Evolutionary conservation across 306 rosid genomes (phyloP), one percentile per base, ranked within the genome.

Genomic region (Sicyos edulis): DNA sequence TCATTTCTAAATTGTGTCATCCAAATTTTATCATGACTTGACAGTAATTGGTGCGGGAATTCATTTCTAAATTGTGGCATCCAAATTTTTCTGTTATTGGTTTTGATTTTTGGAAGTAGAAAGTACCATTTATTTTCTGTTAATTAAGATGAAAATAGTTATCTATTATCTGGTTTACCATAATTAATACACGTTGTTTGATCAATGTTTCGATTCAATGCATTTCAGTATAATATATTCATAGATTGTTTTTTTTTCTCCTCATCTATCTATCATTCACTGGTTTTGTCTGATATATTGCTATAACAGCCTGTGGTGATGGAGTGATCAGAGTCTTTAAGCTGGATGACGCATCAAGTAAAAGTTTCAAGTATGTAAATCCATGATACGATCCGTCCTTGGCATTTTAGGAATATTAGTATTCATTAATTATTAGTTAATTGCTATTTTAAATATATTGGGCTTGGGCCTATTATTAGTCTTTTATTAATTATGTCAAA

Each of bases 291-390:
- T 58, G 68, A 56, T 64, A 83, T 22, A 49, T 51, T 77, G 71
- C 54, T 59, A 71, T 72, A 49, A 24, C 91, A 95, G 99, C 92
- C 76, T 95, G 97, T 77, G 96, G 86, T 52, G 99, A 95, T 86
- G 99, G 99, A 83, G 80, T 95, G 62, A 76, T 95, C 80, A 87
- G 99, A 75, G 89, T 91, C 26, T 95, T 95, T 70, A 91, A 91
- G 89, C 76, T 95, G 90, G 99, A 95, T 21, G 96, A 95, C 78
- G 92, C 89, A 77, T 82, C 86, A 54, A 91, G 97, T 72, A 91
- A 89, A 91, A 95, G 99, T 84, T 95, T 91, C 95, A 95, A 62
- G 72, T 74, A 63, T 63, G 78, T 74, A 62, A 42, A 20, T 45
- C 55, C 57, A 49, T 15, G n/a, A n/a, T n/a, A n/a, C n/a, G n/a